Percentiles rank a stretch among this genome's conserved stretches.
Conservation (phyloP, 306 rosid genomes). For the Rosa chinensis region DNA sequence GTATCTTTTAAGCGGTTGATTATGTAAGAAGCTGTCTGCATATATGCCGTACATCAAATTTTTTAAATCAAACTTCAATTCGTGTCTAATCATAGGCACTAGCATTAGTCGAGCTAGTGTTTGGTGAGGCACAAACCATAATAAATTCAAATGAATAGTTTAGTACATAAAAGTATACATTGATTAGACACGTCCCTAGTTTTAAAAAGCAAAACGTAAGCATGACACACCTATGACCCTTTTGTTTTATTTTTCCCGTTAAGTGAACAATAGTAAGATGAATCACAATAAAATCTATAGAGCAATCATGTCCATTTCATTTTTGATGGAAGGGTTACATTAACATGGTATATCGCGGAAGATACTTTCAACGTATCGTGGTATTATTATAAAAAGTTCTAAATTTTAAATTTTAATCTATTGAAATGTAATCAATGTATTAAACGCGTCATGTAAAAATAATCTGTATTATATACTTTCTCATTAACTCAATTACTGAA, state of each 20-base stretch:
- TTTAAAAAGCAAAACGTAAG: neutral
- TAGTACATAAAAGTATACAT: neutral
- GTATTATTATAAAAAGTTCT: no score
- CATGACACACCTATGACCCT: neutral
- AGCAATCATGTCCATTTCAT: neutral
- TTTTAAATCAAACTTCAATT: neutral
- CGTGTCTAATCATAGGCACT: neutral
- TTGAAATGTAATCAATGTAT: neutral
- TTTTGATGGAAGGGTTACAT: no score
- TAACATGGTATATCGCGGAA: neutral
- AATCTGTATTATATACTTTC: no score
- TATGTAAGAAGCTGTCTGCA: no score
- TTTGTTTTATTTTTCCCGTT: neutral
- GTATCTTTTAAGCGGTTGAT: no score
- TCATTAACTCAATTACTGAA: no score
- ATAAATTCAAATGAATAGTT: neutral
- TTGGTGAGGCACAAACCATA: neutral
- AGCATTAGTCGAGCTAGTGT: neutral
- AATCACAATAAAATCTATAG: neutral
- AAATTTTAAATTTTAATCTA: no score
- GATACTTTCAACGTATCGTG: no score
- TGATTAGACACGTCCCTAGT: neutral
- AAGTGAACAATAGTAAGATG: neutral
- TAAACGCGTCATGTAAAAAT: neutral
- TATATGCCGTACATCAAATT: neutral